Evolutionary conservation across 2,329 filamentous ascomycete genomes (phyloP).

Genomic region (Penicillium crustosum): DNA sequence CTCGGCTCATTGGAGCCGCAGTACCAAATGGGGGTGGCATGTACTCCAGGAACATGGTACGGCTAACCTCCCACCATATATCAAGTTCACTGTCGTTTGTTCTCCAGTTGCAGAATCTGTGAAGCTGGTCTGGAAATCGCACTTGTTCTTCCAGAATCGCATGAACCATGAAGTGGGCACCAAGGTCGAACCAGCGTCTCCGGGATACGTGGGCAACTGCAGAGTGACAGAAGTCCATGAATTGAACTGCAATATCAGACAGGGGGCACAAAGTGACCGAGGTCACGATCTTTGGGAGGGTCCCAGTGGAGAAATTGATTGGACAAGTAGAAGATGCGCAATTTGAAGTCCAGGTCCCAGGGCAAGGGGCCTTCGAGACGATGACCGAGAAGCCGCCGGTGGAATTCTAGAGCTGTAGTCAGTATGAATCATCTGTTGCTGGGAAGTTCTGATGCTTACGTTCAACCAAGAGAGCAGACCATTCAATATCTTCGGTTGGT

Average conservation of each 20-base stretch:
- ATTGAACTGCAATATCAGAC: conserved; percentile 48
- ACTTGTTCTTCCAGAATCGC: conserved; percentile 51
- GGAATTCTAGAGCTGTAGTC: conserved; percentile 39
- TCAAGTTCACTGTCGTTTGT: conserved; percentile 31
- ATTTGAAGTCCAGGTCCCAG: conserved; percentile 48
- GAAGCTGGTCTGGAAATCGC: conserved; percentile 37
- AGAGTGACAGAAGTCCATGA: conserved; percentile 50
- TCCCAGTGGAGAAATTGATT: conserved; percentile 45
- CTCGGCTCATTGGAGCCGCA: conserved; percentile 20
- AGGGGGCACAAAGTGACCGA: conserved; percentile 30
- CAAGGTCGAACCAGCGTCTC: conserved; percentile 47
- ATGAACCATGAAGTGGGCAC: conserved; percentile 52
- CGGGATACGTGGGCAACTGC: conserved; percentile 33
- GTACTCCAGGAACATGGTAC: conserved; percentile 20
- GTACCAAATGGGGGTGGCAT: conserved; percentile 17
- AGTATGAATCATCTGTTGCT: background rate
- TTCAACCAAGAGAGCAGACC: conserved; percentile 26
- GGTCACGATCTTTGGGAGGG: conserved; percentile 12
- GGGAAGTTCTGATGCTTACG: conserved; percentile 25
- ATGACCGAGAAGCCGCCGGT: conserved; percentile 41
- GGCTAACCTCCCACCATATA: conserved; percentile 34
- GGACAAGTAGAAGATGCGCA: conserved; percentile 50
- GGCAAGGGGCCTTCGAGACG: conserved; percentile 39
- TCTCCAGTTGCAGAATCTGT: conserved; percentile 50
- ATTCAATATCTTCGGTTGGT: conserved; percentile 19